Base-by-base conservation (phyloP, 2,329 filamentous ascomycete genomes). In the Pseudogymnoascus sp. region DNA sequence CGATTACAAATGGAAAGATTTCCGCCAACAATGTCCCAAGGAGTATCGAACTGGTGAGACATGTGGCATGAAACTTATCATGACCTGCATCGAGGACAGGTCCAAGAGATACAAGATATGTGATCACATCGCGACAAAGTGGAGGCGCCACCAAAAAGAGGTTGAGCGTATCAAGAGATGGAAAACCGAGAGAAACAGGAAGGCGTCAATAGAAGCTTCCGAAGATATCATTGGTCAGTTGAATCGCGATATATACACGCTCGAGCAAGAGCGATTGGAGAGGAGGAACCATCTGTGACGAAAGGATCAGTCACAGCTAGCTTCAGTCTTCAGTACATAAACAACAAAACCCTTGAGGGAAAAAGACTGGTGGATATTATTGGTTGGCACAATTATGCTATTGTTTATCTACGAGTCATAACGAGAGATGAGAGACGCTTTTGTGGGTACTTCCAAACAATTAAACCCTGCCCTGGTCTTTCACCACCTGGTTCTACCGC, bases 21-120 rank as follows among this genome's bases (percentile, higher is more conserved):
- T 96, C 78, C 85, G 89, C 66, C 83, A 92, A 74, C 92, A 95
- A 72, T 97, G 92, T 81, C 86, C 88, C 74, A 91, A 90, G 75
- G 92, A 96, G 74, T 95, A 95, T 77, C 89, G 92, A 65, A 96
- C 89, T 66, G 92, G 92, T 69, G 92, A 97, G 79, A 96, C 92
- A 35, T 97, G 92, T 75, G 92, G 92, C 63, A 86, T 96, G 76
- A 95, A 90, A 76, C 82, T 96, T 65, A 86, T 96, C 70, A 91
- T 88, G 77, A 77, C 83, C 67, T 92, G 89, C 23, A 79, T 83
- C 64, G 77, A 78, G 61, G 79, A 86, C 59, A 67, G 73, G 41
- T 82, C 82, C 60, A 67, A 67, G 13, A 82, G 83, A 68, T 97
- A 92, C 79, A 89, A 88, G 71, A 79, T 91, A 64, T 97, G 92